Evolutionary conservation across 495 filamentous ascomycete species (phyloP).

Genomic region (Neohortaea acidophila): DNA sequence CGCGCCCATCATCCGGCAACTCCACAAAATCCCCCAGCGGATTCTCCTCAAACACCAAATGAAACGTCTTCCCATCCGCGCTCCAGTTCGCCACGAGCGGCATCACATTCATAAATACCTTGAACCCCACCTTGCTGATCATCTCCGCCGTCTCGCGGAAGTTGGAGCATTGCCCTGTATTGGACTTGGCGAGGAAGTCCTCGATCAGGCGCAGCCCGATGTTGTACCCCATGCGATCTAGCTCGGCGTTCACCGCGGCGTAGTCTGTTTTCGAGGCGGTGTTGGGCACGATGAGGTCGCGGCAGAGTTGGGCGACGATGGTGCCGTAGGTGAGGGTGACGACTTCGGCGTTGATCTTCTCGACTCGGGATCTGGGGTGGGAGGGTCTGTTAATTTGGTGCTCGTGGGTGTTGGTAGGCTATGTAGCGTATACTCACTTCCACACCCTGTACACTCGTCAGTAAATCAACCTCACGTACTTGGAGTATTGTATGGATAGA

Average conservation of each 20-base stretch:
- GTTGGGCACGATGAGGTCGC: constrained; percentile 86
- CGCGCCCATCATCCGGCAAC: constrained; percentile 84
- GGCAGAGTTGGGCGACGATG: constrained; percentile 89
- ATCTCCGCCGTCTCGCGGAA: constrained; percentile 93
- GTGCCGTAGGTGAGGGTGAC: constrained; percentile 96
- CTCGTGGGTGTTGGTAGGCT: too few relatives aligned
- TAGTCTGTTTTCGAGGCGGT: constrained; percentile 84
- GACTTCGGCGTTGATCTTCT: constrained; percentile 78
- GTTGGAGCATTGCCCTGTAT: constrained; percentile 74
- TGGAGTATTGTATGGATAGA: not conserved
- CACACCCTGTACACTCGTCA: constrained; percentile 52
- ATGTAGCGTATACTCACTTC: constrained; percentile 57
- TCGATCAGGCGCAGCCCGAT: constrained; percentile 93
- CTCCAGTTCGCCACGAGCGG: constrained; percentile 92
- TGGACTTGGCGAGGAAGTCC: constrained; percentile 91
- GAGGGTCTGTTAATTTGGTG: constrained; percentile 9
- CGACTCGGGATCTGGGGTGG: constrained; percentile 46
- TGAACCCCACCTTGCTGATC: constrained; percentile 95
- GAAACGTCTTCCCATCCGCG: constrained; percentile 89
- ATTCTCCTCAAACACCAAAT: constrained; percentile 90
- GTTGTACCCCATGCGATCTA: constrained; percentile 98
- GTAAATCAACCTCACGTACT: constrained; percentile 3
- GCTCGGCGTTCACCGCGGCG: constrained; percentile 83
- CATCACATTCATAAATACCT: constrained; percentile 97
- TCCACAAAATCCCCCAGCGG: constrained; percentile 95